Conservation (phyloP, 164 flowering plant genomes). For the grape (Vitis vinifera) region DNA sequence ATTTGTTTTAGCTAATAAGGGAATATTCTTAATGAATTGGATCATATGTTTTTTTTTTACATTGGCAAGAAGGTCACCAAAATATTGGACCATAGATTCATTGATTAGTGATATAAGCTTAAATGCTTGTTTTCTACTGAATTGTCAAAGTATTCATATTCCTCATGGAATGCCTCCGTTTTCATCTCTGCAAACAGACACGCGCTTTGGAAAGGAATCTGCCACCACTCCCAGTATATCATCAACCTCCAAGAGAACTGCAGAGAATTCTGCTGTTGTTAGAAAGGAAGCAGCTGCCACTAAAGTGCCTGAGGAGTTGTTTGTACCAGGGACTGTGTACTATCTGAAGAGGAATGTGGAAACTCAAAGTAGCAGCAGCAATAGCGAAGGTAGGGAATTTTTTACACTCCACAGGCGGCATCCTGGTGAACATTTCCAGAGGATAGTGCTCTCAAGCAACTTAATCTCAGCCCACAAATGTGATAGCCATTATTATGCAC, state of each 20-base stretch:
- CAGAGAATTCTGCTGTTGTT: conserved; percentile 7
- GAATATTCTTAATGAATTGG: neutral
- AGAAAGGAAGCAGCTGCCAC: conserved; percentile 11
- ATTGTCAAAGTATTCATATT: neutral
- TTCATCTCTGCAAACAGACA: conserved; percentile 27
- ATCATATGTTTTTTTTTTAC: neutral
- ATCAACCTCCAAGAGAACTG: conserved; percentile 12
- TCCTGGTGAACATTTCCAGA: conserved; percentile 72
- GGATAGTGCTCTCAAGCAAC: conserved; percentile 71
- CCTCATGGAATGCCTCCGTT: neutral
- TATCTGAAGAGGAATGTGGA: conserved; percentile 57
- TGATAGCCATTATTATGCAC: conserved; percentile 84
- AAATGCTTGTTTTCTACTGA: neutral
- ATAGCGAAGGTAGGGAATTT: conserved; percentile 33
- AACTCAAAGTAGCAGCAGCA: conserved; percentile 9
- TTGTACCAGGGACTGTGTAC: conserved; percentile 61
- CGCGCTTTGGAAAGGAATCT: conserved; percentile 20
- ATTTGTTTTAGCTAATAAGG: neutral
- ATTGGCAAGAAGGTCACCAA: neutral
- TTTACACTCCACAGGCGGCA: conserved; percentile 71
- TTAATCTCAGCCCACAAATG: conserved; percentile 83
- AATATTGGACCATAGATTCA: neutral
- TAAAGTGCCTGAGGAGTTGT: conserved; percentile 52
- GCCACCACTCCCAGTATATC: conserved; percentile 7
- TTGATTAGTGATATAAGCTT: neutral